Conservation (phyloP, 1,284 basidiomycete species). For the Trametes polyzona region DNA sequence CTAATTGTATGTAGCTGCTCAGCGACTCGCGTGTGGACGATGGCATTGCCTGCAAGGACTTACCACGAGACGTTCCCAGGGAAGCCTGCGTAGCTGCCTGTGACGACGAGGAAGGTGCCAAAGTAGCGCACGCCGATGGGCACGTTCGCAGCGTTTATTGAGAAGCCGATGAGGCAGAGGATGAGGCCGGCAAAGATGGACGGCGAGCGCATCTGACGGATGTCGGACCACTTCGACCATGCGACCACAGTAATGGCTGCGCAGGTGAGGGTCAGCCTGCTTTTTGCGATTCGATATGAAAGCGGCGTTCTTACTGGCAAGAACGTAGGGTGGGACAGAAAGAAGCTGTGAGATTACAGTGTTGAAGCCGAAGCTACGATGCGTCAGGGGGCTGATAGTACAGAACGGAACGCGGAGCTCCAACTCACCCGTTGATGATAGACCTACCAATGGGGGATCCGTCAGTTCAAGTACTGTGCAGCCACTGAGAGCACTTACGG, state of each 20-base stretch:
- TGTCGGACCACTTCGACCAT: slow-evolving; percentile 64
- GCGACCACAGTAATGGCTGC: slow-evolving; percentile 52
- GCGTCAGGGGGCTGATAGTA: no score
- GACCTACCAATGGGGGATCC: slow-evolving; percentile 42
- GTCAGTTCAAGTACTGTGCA: no score
- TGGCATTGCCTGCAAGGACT: background rate
- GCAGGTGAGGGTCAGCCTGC: no score
- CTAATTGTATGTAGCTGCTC: slow-evolving; percentile 29
- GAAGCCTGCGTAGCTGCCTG: slow-evolving; percentile 60
- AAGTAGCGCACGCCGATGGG: slow-evolving; percentile 62
- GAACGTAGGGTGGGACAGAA: slow-evolving; percentile 72
- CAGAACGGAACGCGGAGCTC: background rate
- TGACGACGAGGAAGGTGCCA: slow-evolving; percentile 63
- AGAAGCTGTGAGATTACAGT: slow-evolving; percentile 63
- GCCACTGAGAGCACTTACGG: no score
- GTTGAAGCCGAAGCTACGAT: slow-evolving; percentile 56
- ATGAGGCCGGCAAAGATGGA: slow-evolving; percentile 59
- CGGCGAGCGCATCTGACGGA: slow-evolving; percentile 53
- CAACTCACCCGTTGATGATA: slow-evolving; percentile 54
- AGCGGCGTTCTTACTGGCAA: slow-evolving; percentile 63
- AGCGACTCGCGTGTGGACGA: no score
- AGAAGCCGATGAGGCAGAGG: slow-evolving; percentile 60
- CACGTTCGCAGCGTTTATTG: slow-evolving; percentile 61
- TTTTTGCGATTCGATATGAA: no score
- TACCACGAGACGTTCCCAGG: slow-evolving; percentile 69